Evolutionary conservation across 2,329 filamentous ascomycete genomes (phyloP).

Genomic region (Penicillium janthinellum): DNA sequence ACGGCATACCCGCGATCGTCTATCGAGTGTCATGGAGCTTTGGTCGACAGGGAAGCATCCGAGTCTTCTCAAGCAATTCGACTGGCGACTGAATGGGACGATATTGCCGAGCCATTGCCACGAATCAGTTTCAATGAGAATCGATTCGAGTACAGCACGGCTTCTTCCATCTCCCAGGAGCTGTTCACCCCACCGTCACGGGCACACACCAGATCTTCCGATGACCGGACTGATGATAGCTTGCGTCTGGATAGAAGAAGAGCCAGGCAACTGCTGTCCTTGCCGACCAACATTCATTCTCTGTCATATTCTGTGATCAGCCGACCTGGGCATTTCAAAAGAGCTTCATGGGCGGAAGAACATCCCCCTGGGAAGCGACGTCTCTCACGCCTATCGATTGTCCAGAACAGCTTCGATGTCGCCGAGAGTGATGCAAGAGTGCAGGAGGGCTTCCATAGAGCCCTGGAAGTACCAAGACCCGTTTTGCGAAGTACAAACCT

Average conservation of each 20-base stretch:
- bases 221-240: not conserved
- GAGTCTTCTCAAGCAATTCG: not conserved
- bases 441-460: not conserved
- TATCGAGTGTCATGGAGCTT: slow-evolving; percentile 5
- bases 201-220: not conserved
- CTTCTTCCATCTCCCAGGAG: slow-evolving; percentile 3
- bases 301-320: not conserved
- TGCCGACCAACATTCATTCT: slow-evolving; percentile 2
- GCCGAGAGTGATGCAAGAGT: not conserved
- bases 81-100: not conserved
- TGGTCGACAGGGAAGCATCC: not conserved
- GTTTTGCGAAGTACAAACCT: not conserved
- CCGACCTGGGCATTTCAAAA: not conserved
- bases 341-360: not conserved
- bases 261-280: not conserved
- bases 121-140: not conserved
- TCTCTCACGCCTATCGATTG: not conserved
- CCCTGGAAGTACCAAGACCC: not conserved
- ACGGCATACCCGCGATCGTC: slow-evolving; percentile 30
- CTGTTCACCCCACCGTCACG: slow-evolving; percentile 3
- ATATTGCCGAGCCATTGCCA: not conserved
- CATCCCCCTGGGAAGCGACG: not conserved
- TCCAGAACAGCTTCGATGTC: not conserved
- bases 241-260: not conserved
- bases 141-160: not conserved